A percentile compares a stretch with the other conserved stretches of the same genome.
phyloP scores from a whole-genome alignment of 768 basidiomycete species.

The Leucocoprinus sp. region DNA sequence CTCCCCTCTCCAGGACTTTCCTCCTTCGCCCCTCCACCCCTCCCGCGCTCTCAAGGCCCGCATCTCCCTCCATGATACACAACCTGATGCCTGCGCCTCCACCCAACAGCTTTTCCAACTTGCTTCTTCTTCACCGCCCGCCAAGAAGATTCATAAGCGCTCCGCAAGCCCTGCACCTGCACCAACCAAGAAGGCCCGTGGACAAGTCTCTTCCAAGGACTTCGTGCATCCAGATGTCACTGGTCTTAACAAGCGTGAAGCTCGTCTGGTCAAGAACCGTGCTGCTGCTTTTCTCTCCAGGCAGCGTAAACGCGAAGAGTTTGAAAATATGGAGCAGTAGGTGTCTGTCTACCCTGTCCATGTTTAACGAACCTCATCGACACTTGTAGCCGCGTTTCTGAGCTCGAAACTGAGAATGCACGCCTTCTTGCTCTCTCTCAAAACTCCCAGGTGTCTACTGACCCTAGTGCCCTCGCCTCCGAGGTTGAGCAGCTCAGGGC shows the following conservation, averaged over 20 bases:
- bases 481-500: constrained; percentile 62
- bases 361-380: constrained; percentile 16
- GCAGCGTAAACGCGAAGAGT: constrained; percentile 89
- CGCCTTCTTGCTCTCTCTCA: constrained; percentile 56
- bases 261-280: constrained; percentile 85
- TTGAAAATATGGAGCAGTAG: constrained; percentile 85
- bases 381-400: constrained; percentile 62
- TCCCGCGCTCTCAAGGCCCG: constrained; percentile 45
- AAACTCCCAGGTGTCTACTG: constrained; percentile 21
- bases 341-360: constrained; percentile 27
- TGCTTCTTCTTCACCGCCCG: constrained; percentile 27
- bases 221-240: constrained; percentile 85
- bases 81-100: constrained; percentile 44
- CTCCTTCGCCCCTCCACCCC: constrained; percentile 36
- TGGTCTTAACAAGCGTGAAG: constrained; percentile 85
- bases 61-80: constrained; percentile 31
- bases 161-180: constrained; percentile 34
- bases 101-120: constrained; percentile 72
- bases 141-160: constrained; percentile 31
- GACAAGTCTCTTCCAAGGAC: constrained; percentile 59
- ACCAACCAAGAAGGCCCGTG: constrained; percentile 32
- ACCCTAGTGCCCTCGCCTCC: constrained; percentile 32
- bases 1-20: constrained; percentile 39
- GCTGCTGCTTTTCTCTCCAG: constrained; percentile 88
- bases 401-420: constrained; percentile 79